Base-by-base conservation (phyloP, 2,329 filamentous ascomycete species). In the Clarireedia monteithiana region DNA sequence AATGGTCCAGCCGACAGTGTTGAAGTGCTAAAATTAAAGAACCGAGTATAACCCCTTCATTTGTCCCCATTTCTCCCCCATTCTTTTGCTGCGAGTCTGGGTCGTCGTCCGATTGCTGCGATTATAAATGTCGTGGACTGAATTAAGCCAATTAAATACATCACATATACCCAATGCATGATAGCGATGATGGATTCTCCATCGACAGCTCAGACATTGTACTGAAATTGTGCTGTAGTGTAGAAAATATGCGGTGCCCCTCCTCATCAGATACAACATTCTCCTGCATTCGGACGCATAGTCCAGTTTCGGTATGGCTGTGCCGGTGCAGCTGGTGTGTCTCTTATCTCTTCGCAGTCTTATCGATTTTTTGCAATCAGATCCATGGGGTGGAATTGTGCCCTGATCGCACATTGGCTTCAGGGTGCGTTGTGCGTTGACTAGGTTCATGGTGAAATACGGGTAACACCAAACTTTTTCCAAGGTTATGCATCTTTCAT, bases 331-430 rank as follows among this genome's bases (percentile, higher is more conserved):
- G 10, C 30, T 34, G 30, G 30, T 34, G 9, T 14, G 20, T n/a
- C 12, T 38, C 47, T 50, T 55, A 50, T 55, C 53, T 50, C 42
- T 55, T 50, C 39, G 20, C 38, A 44, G 15, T 50, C 47, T 55
- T 50, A 55, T 50, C 53, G 38, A 26, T 23, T 50, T 26, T 50
- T 26, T 42, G 30, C 30, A 34, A 34, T 34, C 30, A 34, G 30
- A 34, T 34, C 30, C 15, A 50, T 45, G 20, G 44, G 47, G 50
- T 48, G 53, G 47, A 50, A 47, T 55, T 50, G 53, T 55, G 53
- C 53, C 47, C 36, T 38, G 47, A 50, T 55, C 47, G 38, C 53
- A 55, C 53, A 55, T 55, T 55, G 53, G 44, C 44, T 26, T 47
- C 44, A 24, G 44, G 44, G 14, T 24, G 5, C 39, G 15, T 42